Conservation (phyloP, 441 rosid species). For the Metrosideros polymorpha region DNA sequence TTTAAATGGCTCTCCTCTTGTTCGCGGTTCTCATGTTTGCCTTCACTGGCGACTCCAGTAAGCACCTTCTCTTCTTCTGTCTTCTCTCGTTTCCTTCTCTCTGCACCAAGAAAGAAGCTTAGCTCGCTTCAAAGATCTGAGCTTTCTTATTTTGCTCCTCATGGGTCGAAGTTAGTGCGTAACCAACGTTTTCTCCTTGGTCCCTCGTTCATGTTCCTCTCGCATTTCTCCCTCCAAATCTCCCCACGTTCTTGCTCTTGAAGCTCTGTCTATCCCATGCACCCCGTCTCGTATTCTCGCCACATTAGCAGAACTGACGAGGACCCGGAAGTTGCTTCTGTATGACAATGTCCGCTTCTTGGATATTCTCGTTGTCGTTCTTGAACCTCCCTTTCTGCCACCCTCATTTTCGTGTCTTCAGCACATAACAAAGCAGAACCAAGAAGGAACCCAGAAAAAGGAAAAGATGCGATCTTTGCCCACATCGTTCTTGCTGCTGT, state of each 20-base stretch:
- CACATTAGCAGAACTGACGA: background rate
- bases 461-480: background rate
- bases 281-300: no score
- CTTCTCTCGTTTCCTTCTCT: background rate
- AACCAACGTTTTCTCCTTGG: background rate
- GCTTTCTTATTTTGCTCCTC: background rate
- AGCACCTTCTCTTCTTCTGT: background rate
- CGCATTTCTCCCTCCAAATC: background rate
- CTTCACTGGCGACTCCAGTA: conserved; percentile 68
- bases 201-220: background rate
- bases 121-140: background rate
- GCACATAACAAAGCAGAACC: background rate
- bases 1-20: conserved; percentile 39
- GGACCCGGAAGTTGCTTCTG: background rate
- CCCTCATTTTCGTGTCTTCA: background rate
- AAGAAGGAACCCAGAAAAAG: background rate
- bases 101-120: background rate
- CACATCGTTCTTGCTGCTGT: background rate
- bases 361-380: background rate
- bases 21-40: conserved; percentile 43
- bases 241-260: background rate
- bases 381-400: background rate
- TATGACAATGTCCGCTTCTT: background rate
- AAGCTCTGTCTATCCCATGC: background rate
- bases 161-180: background rate